Evolutionary conservation across 1,284 basidiomycete genomes (phyloP).

Genomic region (Volvariella volvacea): DNA sequence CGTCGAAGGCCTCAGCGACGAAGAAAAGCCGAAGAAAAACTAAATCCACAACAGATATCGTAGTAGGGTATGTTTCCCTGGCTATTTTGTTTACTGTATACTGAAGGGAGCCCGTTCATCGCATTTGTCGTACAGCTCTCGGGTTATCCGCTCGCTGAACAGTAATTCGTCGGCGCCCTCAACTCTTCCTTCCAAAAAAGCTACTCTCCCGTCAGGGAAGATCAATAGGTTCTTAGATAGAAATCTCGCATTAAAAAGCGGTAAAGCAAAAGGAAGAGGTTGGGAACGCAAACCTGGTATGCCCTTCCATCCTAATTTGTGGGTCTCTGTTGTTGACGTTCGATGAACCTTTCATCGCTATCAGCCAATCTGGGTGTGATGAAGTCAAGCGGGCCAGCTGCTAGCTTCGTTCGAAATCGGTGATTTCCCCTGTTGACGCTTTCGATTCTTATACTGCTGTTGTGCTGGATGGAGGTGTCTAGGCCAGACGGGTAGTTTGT

Average conservation of each 20-base stretch:
- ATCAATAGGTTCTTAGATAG: slow-evolving; percentile 15
- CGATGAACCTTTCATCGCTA: background rate
- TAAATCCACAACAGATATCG: slow-evolving; percentile 15
- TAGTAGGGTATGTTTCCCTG: slow-evolving; percentile 16
- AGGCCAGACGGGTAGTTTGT: too few relatives aligned
- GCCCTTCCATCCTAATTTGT: too few relatives aligned
- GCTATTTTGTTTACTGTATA: background rate
- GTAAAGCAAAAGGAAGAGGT: slow-evolving; percentile 11
- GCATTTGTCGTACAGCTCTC: slow-evolving; percentile 14
- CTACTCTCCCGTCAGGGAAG: slow-evolving; percentile 15
- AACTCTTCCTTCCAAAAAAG: slow-evolving; percentile 3
- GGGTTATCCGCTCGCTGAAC: slow-evolving; percentile 22
- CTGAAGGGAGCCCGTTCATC: background rate
- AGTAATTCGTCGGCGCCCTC: slow-evolving; percentile 2
- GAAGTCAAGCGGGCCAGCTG: slow-evolving; percentile 15
- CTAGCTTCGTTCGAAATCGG: slow-evolving; percentile 15
- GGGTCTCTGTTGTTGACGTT: background rate
- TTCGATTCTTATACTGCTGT: too few relatives aligned
- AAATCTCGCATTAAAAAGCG: slow-evolving; percentile 12
- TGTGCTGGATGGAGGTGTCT: too few relatives aligned
- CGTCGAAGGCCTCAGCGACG: slow-evolving; percentile 2
- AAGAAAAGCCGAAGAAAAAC: slow-evolving; percentile 10
- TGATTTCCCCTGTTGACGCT: too few relatives aligned
- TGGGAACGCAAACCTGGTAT: slow-evolving; percentile 18
- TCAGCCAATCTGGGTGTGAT: slow-evolving; percentile 16